These are phyloP conservation scores for Colletotrichum lindemuthianum DNA, from an alignment of 2,329 filamentous ascomycete species.

Conservation along the genomic window DNA sequence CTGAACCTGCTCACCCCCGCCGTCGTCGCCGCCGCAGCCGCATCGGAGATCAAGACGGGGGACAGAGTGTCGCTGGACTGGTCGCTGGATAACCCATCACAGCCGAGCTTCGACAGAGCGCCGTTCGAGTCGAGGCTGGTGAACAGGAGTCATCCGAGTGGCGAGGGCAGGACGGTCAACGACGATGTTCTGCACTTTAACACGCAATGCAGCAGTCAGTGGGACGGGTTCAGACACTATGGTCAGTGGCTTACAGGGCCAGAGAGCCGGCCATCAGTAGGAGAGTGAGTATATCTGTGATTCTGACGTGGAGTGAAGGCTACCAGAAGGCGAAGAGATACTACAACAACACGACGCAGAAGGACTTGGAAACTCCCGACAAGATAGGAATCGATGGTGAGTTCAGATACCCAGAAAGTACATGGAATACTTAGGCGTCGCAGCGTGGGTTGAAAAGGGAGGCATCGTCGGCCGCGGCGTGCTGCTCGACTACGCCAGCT, in stretches of 20 bases:
- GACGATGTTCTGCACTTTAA: slow-evolving; percentile 48
- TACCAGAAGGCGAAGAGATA: slow-evolving; percentile 49
- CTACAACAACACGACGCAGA: slow-evolving; percentile 49
- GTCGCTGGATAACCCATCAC: slow-evolving; percentile 44
- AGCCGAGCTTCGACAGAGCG: slow-evolving; percentile 46
- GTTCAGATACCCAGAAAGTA: background rate
- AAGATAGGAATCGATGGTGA: slow-evolving; percentile 53
- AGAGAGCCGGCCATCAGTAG: slow-evolving; percentile 41
- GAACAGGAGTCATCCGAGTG: slow-evolving; percentile 48
- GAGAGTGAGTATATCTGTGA: too few relatives aligned
- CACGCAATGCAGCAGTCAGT: slow-evolving; percentile 51
- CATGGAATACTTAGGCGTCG: background rate
- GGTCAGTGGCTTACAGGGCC: slow-evolving; percentile 28
- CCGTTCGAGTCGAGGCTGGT: slow-evolving; percentile 47
- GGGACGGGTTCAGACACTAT: slow-evolving; percentile 51
- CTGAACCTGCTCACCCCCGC: slow-evolving; percentile 65
- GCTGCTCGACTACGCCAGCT: slow-evolving; percentile 62
- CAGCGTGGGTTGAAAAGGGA: slow-evolving; percentile 40
- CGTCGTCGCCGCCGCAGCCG: slow-evolving; percentile 39
- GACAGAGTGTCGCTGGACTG: slow-evolving; percentile 48
- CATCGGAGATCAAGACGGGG: slow-evolving; percentile 38
- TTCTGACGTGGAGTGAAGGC: slow-evolving; percentile 31
- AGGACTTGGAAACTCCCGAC: slow-evolving; percentile 51
- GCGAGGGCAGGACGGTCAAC: slow-evolving; percentile 43
- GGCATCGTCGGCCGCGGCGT: slow-evolving; percentile 62